Conservation (phyloP, 768 basidiomycete genomes). For the Boletus pseudo-olivaceus region DNA sequence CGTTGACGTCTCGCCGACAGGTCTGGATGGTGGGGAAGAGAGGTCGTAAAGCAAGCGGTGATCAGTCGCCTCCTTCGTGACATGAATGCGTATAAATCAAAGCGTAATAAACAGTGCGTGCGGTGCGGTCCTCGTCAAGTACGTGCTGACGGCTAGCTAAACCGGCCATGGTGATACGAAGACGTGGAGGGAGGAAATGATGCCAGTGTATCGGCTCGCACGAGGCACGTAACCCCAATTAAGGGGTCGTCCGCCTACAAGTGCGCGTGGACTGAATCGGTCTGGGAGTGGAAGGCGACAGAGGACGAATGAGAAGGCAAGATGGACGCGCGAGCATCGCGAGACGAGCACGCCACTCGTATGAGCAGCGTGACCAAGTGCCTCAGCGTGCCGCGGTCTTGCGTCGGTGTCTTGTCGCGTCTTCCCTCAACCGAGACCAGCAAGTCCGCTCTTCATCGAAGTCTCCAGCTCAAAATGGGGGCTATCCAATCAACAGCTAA, state of each 20-base stretch:
- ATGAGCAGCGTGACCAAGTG: conserved; percentile 46
- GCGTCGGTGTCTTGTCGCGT: conserved; percentile 60
- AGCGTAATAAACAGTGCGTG: conserved; percentile 44
- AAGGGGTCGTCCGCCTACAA: conserved; percentile 80
- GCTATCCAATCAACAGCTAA: conserved; percentile 23
- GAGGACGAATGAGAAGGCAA: conserved; percentile 40
- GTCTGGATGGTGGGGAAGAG: conserved; percentile 13
- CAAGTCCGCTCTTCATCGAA: conserved; percentile 50
- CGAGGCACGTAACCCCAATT: conserved; percentile 76
- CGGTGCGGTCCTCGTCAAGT: conserved; percentile 23
- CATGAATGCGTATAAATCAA: conserved; percentile 35
- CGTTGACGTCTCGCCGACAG: conserved; percentile 24
- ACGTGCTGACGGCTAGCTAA: conserved; percentile 25
- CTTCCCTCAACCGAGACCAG: conserved; percentile 50
- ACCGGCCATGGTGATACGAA: conserved; percentile 18
- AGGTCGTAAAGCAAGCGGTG: conserved; percentile 37
- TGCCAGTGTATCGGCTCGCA: conserved; percentile 71
- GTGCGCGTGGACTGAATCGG: conserved; percentile 51
- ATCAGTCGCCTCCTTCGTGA: conserved; percentile 42
- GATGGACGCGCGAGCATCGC: conserved; percentile 49
- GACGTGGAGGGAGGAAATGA: conserved; percentile 36
- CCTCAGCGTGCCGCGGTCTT: conserved; percentile 62
- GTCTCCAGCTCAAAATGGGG: conserved; percentile 28
- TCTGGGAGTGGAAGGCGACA: conserved; percentile 43
- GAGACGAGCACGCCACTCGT: conserved; percentile 50